A percentile compares a stretch with the other conserved stretches of the same genome.
phyloP scores from a whole-genome alignment of 2,329 filamentous ascomycete species.

The Apiospora hydei region DNA sequence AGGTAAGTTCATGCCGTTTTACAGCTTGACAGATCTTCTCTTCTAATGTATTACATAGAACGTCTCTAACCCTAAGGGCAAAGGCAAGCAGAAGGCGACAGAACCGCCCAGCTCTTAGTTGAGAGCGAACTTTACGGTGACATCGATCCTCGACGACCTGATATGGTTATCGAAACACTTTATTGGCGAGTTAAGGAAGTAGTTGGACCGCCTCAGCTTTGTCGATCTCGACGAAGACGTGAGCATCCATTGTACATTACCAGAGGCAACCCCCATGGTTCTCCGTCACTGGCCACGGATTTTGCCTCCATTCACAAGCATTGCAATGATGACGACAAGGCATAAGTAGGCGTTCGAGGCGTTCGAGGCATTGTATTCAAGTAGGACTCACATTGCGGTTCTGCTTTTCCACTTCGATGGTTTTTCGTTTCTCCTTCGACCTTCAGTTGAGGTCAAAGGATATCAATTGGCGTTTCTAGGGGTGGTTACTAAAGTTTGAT shows the following conservation, averaged over 20 bases:
- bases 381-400: background rate
- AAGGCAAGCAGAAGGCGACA: conserved; percentile 14
- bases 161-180: background rate
- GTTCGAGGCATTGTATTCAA: conserved; percentile 1
- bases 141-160: background rate
- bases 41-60: background rate
- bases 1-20: background rate
- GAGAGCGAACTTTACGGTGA: background rate
- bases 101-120: background rate
- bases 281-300: background rate
- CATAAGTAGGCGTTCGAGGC: conserved; percentile 7
- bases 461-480: background rate
- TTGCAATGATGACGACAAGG: background rate
- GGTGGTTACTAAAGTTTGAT: background rate
- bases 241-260: conserved; percentile 4
- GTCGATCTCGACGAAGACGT: background rate
- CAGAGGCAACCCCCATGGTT: background rate
- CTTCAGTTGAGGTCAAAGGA: background rate
- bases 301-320: conserved; percentile 9
- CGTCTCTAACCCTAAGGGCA: background rate
- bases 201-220: background rate
- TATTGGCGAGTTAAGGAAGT: background rate
- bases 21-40: background rate
- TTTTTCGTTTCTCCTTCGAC: background rate
- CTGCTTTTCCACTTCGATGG: background rate